Percentiles rank a stretch among this genome's conserved stretches.
Conservation (phyloP, 2,329 filamentous ascomycete species). For the Hypoxylon sp. region DNA sequence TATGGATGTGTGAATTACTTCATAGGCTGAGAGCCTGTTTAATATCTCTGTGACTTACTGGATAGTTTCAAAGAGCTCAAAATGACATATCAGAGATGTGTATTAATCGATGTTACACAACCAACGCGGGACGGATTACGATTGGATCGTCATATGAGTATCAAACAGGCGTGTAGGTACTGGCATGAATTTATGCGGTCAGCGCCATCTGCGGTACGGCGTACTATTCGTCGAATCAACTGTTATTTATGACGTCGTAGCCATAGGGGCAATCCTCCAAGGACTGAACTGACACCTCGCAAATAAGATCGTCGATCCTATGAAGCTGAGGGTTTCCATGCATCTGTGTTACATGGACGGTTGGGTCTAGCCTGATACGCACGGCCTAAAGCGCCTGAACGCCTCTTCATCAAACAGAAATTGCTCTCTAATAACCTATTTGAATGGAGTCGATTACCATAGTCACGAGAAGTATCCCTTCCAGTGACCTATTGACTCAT, state of each 20-base stretch:
- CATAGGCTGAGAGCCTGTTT: slow-evolving; percentile 7
- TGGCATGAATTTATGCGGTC: slow-evolving; percentile 14
- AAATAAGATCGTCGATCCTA: slow-evolving; percentile 31
- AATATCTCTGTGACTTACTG: slow-evolving; percentile 7
- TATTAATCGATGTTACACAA: slow-evolving; percentile 6
- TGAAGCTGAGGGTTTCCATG: slow-evolving; percentile 12
- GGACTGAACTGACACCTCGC: slow-evolving; percentile 24
- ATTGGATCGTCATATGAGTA: slow-evolving; percentile 12
- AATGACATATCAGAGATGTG: slow-evolving; percentile 13
- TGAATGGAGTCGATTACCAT: slow-evolving; percentile 1
- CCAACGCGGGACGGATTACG: not conserved
- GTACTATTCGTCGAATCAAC: slow-evolving; percentile 17
- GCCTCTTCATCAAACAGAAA: slow-evolving; percentile 1
- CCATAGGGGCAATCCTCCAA: slow-evolving; percentile 23
- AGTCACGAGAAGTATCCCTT: not conserved
- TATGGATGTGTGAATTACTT: slow-evolving; percentile 6
- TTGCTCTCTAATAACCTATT: not conserved
- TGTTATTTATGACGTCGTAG: slow-evolving; percentile 36
- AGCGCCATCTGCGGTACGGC: slow-evolving; percentile 36
- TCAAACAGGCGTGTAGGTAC: slow-evolving; percentile 3
- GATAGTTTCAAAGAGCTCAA: slow-evolving; percentile 18
- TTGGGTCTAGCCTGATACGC: slow-evolving; percentile 8
- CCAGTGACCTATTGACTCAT: not conserved
- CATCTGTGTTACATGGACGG: slow-evolving; percentile 15
- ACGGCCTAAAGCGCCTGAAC: slow-evolving; percentile 8